Evolutionary conservation across 2,329 filamentous ascomycete species (phyloP).

Genomic region (Phialophora tarda): DNA sequence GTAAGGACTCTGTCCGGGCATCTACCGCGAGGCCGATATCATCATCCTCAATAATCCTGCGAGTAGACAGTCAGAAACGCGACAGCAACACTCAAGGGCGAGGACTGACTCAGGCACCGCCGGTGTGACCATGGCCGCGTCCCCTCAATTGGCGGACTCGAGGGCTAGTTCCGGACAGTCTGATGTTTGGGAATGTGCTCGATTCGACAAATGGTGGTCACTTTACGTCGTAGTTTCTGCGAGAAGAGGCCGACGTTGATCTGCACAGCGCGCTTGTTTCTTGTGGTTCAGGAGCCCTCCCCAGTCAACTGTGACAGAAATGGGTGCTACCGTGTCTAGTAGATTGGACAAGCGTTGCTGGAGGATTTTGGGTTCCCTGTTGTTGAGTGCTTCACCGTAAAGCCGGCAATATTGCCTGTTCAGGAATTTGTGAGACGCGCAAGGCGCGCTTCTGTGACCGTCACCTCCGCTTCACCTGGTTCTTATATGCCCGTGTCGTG

Average conservation of each 20-base stretch:
- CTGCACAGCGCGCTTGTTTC: background rate
- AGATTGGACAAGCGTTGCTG: background rate
- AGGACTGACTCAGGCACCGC: slow-evolving; percentile 74
- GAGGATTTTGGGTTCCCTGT: background rate
- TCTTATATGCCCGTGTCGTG: background rate
- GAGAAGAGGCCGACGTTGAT: background rate
- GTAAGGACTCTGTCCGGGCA: slow-evolving; percentile 85
- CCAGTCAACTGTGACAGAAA: background rate
- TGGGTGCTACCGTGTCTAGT: background rate
- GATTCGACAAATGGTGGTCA: background rate
- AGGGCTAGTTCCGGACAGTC: slow-evolving; percentile 25
- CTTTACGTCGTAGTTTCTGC: background rate
- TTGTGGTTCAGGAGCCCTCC: background rate
- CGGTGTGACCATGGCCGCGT: slow-evolving; percentile 69
- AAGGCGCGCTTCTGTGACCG: background rate
- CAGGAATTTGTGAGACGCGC: background rate
- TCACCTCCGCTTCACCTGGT: background rate
- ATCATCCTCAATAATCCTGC: slow-evolving; percentile 89
- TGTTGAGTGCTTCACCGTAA: background rate
- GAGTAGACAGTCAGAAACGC: slow-evolving; percentile 24
- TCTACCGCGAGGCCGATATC: slow-evolving; percentile 85
- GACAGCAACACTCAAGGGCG: background rate
- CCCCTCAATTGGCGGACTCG: slow-evolving; percentile 22
- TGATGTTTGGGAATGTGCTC: slow-evolving; percentile 6
- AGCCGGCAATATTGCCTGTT: slow-evolving; percentile 5